phyloP scores from a whole-genome alignment of 2,329 filamentous ascomycete species.

The Bipolaris oryzae region DNA sequence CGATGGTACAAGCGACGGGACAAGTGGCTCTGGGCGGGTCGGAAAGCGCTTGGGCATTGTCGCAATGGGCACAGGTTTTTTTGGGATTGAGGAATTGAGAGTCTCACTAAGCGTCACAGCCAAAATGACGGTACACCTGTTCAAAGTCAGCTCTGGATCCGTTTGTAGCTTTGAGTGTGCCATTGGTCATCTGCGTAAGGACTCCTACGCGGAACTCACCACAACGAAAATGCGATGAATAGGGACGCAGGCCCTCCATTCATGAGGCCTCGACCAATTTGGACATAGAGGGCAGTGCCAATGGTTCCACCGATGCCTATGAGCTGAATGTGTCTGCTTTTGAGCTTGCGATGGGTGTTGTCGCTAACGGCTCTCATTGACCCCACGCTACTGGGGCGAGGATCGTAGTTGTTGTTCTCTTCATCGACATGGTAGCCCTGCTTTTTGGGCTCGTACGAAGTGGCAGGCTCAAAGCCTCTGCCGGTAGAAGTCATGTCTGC shows the following conservation, averaged over 20 bases:
- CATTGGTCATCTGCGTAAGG: neutral
- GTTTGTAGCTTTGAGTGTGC: neutral
- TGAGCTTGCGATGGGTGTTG: slow-evolving; percentile 53
- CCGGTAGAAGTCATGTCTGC: slow-evolving; percentile 44
- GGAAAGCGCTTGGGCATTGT: slow-evolving; percentile 24
- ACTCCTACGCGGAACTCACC: slow-evolving; percentile 37
- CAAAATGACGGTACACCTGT: slow-evolving; percentile 52
- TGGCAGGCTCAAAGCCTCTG: slow-evolving; percentile 34
- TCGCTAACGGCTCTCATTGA: slow-evolving; percentile 44
- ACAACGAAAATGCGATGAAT: slow-evolving; percentile 55
- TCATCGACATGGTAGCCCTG: slow-evolving; percentile 21
- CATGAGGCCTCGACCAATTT: slow-evolving; percentile 54
- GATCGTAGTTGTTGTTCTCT: slow-evolving; percentile 37
- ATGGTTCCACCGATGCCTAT: slow-evolving; percentile 56
- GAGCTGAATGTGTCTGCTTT: slow-evolving; percentile 55
- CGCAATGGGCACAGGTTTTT: slow-evolving; percentile 25
- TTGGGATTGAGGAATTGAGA: slow-evolving; percentile 23
- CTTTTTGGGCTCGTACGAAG: slow-evolving; percentile 25
- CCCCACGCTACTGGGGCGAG: slow-evolving; percentile 29
- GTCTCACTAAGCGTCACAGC: slow-evolving; percentile 50
- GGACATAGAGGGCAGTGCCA: slow-evolving; percentile 56
- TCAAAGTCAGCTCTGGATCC: neutral
- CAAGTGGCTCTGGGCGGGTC: slow-evolving; percentile 21
- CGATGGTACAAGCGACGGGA: neutral
- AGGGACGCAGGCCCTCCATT: slow-evolving; percentile 55